A percentile compares a stretch with the other conserved stretches of the same genome.
These are phyloP conservation scores for Solanum chiquidenum DNA, from an alignment of 257 asterid species.

Conservation along the genomic window DNA sequence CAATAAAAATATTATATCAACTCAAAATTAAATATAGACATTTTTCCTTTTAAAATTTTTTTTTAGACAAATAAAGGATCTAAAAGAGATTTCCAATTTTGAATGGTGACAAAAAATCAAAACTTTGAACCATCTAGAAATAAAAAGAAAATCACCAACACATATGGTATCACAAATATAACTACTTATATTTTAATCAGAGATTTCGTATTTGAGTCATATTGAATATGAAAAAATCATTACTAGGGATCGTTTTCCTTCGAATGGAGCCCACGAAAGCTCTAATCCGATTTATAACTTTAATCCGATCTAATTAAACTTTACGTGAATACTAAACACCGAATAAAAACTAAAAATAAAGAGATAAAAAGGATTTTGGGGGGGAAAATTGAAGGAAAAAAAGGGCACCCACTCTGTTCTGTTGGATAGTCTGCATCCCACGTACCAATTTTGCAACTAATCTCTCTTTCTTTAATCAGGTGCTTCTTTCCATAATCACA, in stretches of 20 bases:
- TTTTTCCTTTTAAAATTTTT: neutral
- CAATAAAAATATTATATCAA: too few species aligned
- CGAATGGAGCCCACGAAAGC: too few species aligned
- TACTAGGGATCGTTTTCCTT: too few species aligned
- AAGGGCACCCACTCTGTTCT: neutral
- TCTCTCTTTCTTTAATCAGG: neutral
- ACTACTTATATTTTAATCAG: too few species aligned
- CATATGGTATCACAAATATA: too few species aligned
- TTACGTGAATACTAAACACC: too few species aligned
- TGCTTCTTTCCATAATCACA: neutral
- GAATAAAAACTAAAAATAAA: too few species aligned
- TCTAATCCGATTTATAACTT: rapidly evolving
- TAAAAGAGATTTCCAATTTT: neutral
- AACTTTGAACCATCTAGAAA: neutral
- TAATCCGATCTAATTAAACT: rapidly evolving
- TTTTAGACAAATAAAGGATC: neutral
- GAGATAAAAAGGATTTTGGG: neutral
- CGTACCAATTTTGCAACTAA: neutral
- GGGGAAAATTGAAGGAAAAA: neutral
- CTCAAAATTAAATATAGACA: neutral
- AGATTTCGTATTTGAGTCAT: rapidly evolving
- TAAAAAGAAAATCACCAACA: too few species aligned
- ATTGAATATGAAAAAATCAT: too few species aligned
- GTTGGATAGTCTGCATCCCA: conserved; percentile 4
- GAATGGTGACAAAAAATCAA: neutral